Base-by-base conservation (phyloP, 2,329 filamentous ascomycete genomes). In the Paraconiothyrium brasiliense region DNA sequence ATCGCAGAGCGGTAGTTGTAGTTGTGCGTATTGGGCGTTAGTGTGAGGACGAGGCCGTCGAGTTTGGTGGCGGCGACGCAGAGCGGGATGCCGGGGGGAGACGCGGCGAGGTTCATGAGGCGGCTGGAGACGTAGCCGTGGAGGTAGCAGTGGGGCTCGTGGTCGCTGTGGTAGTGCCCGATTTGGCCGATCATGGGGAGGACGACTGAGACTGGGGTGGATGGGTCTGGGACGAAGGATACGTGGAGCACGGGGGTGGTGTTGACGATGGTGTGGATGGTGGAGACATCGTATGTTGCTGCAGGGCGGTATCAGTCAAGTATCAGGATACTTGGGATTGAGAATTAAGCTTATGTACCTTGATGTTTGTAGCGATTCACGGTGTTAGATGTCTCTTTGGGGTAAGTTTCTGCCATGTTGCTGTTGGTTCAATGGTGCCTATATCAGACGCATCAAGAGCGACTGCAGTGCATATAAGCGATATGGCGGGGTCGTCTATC, bases 81-180 rank as follows among this genome's bases (percentile, higher is more conserved):
- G 41, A 44, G 41, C n/a, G 41, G 41, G 41, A 44, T 20, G 16
- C 41, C 41, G 22, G 16, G n/a, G 9, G 41, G 41, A 6, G 41
- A 44, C 16, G 90, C 85, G 37, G 87, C 83, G 8, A 91, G 77
- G 65, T 89, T 90, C 84, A 93, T 90, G 51, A 97, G 83, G 14
- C 92, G 90, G 1, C 89, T 89, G 62, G 89, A 92, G 68, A 94
- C 89, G 77, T 94, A 96, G 73, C 92, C 92, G 78, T 97, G 93
- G 8, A 97, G 85, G 76, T 44, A 44, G 16, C 41, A 44, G n/a
- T 44, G 41, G 16, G 41, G 16, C n/a, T 44, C 16, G 1, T 9
- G n/a, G 16, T 44, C 41, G 20, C 20, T 22, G n/a, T n/a, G 20
- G 16, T 44, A 24, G 16, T 20, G 41, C 11, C 41, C 41, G 9